These are phyloP conservation scores for Serendipita sp. DNA, from an alignment of 768 basidiomycete species.

Conservation along the genomic window DNA sequence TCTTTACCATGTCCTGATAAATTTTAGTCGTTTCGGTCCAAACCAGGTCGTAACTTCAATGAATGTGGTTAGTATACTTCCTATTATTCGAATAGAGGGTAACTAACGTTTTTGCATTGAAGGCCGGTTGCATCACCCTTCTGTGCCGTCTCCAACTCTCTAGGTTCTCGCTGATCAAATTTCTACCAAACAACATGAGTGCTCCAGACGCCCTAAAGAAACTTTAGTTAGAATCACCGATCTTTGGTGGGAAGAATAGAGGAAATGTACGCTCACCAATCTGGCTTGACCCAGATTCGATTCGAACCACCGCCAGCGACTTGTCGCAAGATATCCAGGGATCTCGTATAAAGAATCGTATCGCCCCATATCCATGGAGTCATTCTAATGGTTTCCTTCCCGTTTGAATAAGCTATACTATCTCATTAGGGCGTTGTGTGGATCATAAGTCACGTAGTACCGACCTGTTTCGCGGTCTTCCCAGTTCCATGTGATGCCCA, in stretches of 20 bases:
- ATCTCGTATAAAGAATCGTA: neutral
- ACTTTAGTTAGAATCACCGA: neutral
- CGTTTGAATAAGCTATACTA: neutral
- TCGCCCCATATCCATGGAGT: neutral
- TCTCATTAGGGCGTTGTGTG: neutral
- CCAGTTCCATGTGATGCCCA: neutral
- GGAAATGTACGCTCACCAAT: neutral
- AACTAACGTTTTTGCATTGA: neutral
- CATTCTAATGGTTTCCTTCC: neutral
- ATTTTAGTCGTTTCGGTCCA: slow-evolving; percentile 1
- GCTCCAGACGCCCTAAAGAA: neutral
- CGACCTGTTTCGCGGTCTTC: neutral
- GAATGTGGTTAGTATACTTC: neutral
- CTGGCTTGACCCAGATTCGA: neutral
- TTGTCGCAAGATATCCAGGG: neutral
- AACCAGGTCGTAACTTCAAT: neutral
- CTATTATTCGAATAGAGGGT: neutral
- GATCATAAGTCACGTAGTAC: neutral
- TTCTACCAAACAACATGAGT: neutral
- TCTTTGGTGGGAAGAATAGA: too few relatives aligned
- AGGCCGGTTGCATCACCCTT: neutral
- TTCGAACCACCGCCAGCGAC: neutral
- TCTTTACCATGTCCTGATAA: slow-evolving; percentile 9
- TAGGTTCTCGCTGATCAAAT: neutral
- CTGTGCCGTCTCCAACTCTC: neutral